Percentiles rank a stretch among this genome's conserved stretches.
These are phyloP conservation scores for Saccharomycopsis fibuligera DNA, from an alignment of 805 yeast species.

Conservation along the genomic window DNA sequence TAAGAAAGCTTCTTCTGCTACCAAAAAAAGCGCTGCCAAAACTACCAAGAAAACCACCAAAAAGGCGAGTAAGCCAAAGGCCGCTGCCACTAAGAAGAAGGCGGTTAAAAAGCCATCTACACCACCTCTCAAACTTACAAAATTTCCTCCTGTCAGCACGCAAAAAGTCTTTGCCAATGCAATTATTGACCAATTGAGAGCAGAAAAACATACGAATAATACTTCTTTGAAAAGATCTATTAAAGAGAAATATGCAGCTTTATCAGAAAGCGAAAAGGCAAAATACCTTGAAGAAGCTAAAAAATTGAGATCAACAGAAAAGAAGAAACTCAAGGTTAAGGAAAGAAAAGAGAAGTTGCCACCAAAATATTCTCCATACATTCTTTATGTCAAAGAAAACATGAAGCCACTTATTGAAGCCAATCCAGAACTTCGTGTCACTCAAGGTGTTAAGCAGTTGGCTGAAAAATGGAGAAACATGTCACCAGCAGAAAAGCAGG, in stretches of 20 bases:
- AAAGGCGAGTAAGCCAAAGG: conserved; percentile 1
- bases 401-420: background rate
- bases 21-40: too few species aligned
- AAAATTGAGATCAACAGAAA: too few species aligned
- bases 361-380: conserved; percentile 7
- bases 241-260: background rate
- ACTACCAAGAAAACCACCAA: background rate
- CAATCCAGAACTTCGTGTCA: background rate
- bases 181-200: conserved; percentile 10
- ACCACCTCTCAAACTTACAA: background rate
- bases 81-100: conserved; percentile 3
- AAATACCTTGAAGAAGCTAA: background rate
- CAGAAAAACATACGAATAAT: conserved; percentile 12
- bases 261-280: conserved; percentile 8
- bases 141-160: conserved; percentile 1
- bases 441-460: conserved; percentile 1
- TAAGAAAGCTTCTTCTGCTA: conserved; percentile 6
- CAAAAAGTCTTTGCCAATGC: conserved; percentile 9
- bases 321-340: conserved; percentile 3
- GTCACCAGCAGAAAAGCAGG: conserved; percentile 10
- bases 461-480: conserved; percentile 13
- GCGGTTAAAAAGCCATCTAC: conserved; percentile 7
- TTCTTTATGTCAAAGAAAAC: conserved; percentile 12
- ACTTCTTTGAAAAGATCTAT: conserved; percentile 5
- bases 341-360: conserved; percentile 11